A percentile compares a stretch with the other conserved stretches of the same genome.
Evolutionary conservation across 225 moss, liverwort and hornwort species (phyloP).

Genomic region (Anthoceros angustus): DNA sequence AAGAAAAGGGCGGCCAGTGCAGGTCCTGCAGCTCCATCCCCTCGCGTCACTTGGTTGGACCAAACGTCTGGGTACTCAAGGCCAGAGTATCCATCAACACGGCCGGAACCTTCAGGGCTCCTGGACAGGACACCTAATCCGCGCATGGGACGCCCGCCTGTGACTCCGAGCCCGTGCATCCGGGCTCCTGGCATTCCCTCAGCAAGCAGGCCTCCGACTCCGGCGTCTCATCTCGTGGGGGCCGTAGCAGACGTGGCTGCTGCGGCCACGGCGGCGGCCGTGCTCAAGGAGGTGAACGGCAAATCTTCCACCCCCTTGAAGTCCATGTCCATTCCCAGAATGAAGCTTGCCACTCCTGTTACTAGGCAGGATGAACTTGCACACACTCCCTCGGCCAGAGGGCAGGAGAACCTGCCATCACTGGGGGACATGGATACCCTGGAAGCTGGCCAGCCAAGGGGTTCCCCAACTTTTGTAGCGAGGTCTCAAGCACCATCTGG

Average conservation of each 20-base stretch:
- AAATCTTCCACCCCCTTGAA: constrained; percentile 27
- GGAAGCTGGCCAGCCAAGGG: no score
- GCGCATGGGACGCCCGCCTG: constrained; percentile 5
- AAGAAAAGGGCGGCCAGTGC: constrained; percentile 14
- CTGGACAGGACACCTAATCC: constrained; percentile 6
- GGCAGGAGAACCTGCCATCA: no score
- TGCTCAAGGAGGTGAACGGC: constrained; percentile 29
- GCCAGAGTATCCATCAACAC: constrained; percentile 10
- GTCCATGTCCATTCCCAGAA: constrained; percentile 27
- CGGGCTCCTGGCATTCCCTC: constrained; percentile 7
- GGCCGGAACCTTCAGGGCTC: not conserved
- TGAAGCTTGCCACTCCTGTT: constrained; percentile 15
- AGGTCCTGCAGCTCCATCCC: constrained; percentile 9
- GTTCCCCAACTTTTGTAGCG: no score
- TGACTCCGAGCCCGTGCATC: not conserved
- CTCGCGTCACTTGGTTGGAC: constrained; percentile 16
- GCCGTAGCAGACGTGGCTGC: constrained; percentile 43
- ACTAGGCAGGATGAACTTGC: no score
- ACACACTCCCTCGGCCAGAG: no score
- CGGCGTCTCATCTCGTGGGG: constrained; percentile 21
- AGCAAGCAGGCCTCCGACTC: constrained; percentile 7
- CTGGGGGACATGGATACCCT: no score
- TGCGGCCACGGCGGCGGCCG: constrained; percentile 26
- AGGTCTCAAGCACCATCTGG: no score
- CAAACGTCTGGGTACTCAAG: constrained; percentile 15